Base-by-base conservation (phyloP, 2,329 filamentous ascomycete species). In the Epichloe gansuensis region DNA sequence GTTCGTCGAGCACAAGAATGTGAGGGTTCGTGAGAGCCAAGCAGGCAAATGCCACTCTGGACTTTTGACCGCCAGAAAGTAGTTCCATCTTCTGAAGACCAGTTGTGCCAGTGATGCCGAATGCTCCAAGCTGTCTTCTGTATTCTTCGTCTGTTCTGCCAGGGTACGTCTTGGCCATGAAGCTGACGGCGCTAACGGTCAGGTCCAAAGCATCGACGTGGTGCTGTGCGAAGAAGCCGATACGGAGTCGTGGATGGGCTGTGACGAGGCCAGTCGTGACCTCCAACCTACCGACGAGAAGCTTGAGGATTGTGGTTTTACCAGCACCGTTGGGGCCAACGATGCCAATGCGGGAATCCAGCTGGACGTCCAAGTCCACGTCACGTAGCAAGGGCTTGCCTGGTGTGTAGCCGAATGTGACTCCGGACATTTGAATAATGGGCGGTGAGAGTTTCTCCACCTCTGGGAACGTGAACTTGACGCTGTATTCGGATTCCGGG, bases 251-350 rank as follows among this genome's bases (percentile, higher is more conserved):
- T 37, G 93, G 85, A 68, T 98, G 84, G 62, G 90, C 85, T 6
- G 88, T 90, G 58, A 98, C 95, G 53, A 95, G 65, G 59, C 93
- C 93, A 51, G 81, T 77, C 0, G 83, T 82, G 3, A 93, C 82
- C 53, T 81, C 70, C 25, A 98, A 78, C 62, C 88, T 88, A 57
- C 89, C 88, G 58, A 93, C 95, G 55, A 98, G 83, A n/a, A 98
- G 81, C 72, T 96, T 97, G 60, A 98, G 75, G n/a, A 96, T 86
- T 0, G 93, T 98, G 3, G 93, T 98, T 72, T 98, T 98, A 78
- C 93, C 93, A 45, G 93, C 93, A 70, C 93, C 93, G 77, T 98
- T 98, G 64, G 93, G 93, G 15, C 93, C 93, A n/a, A 98, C 91
- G 65, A 98, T 98, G 65, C 93, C 93, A 62, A 98, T 98, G 58